A percentile compares a stretch with the other conserved stretches of the same genome.
These are phyloP conservation scores for Phoma sp. DNA, from an alignment of 2,329 filamentous ascomycete species.

Conservation along the genomic window DNA sequence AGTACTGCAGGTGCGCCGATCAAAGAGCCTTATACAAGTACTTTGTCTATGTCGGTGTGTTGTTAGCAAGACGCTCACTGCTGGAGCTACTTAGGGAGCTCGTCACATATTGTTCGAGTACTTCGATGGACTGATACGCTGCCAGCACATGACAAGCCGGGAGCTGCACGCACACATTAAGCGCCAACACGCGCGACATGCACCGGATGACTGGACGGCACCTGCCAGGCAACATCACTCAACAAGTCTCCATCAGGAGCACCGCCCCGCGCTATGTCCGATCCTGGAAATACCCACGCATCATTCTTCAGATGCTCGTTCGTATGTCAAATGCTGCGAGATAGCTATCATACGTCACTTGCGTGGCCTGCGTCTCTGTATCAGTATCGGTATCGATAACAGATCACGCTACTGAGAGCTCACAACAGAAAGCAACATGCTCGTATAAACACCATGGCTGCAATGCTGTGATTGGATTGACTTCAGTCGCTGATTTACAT, in stretches of 20 bases:
- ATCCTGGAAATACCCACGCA: background rate
- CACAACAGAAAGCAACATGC: background rate
- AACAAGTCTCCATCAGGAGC: constrained; percentile 16
- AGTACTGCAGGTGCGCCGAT: constrained; percentile 21
- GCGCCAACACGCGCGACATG: constrained; percentile 13
- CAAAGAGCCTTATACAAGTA: constrained; percentile 17
- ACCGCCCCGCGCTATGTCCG: constrained; percentile 5
- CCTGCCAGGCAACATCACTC: constrained; percentile 18
- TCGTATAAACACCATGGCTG: background rate
- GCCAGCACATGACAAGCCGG: constrained; percentile 21
- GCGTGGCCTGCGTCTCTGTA: background rate
- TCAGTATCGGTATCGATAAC: constrained; percentile 23
- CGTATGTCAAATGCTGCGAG: constrained; percentile 1
- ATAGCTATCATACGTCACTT: constrained; percentile 19
- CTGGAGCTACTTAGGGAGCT: constrained; percentile 34
- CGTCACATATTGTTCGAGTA: constrained; percentile 43
- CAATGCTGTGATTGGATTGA: constrained; percentile 13
- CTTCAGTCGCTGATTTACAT: constrained; percentile 26
- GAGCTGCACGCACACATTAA: constrained; percentile 26
- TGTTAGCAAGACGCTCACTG: constrained; percentile 27
- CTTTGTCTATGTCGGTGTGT: background rate
- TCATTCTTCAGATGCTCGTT: background rate
- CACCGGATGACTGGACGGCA: constrained; percentile 15
- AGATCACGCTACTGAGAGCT: background rate
- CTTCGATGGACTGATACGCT: constrained; percentile 38